Conservation (phyloP, 2,329 filamentous ascomycete genomes). For the Tricladium varicosporioides region DNA sequence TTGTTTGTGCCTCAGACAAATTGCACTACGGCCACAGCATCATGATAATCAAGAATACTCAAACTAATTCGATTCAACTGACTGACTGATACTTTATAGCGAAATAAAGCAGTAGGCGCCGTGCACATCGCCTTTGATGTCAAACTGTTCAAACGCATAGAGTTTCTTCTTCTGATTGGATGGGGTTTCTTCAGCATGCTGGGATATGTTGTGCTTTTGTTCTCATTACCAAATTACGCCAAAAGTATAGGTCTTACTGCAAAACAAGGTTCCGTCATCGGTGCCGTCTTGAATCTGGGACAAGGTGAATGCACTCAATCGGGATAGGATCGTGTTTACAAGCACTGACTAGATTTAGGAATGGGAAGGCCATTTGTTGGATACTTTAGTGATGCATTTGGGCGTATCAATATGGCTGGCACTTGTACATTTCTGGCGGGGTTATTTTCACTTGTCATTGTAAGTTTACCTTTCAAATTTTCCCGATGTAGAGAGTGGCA, state of each 20-base stretch:
- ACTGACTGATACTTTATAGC: slow-evolving; percentile 22
- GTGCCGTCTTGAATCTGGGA: slow-evolving; percentile 69
- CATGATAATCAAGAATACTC: no score
- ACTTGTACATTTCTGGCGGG: slow-evolving; percentile 63
- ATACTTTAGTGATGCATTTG: slow-evolving; percentile 66
- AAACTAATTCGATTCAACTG: neutral
- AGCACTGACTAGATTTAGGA: slow-evolving; percentile 36
- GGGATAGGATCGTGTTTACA: neutral
- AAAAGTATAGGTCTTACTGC: slow-evolving; percentile 64
- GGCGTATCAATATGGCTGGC: slow-evolving; percentile 70
- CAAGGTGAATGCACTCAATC: slow-evolving; percentile 37
- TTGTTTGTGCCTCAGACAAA: no score
- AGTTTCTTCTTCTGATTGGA: slow-evolving; percentile 62
- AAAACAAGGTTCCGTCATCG: slow-evolving; percentile 66
- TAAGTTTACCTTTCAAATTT: neutral
- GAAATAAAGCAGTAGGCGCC: slow-evolving; percentile 69
- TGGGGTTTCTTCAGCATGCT: slow-evolving; percentile 73
- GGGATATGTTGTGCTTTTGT: slow-evolving; percentile 74
- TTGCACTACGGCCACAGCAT: no score
- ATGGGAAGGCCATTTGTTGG: slow-evolving; percentile 71
- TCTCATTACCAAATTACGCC: slow-evolving; percentile 73
- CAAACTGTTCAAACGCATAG: slow-evolving; percentile 55
- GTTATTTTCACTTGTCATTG: slow-evolving; percentile 62
- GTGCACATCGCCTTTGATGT: slow-evolving; percentile 65
- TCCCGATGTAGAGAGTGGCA: neutral